Percentiles rank a stretch among this genome's conserved stretches.
Evolutionary conservation across 352 stramenopile species (phyloP).

Genomic region (Pythium folliculosum): DNA sequence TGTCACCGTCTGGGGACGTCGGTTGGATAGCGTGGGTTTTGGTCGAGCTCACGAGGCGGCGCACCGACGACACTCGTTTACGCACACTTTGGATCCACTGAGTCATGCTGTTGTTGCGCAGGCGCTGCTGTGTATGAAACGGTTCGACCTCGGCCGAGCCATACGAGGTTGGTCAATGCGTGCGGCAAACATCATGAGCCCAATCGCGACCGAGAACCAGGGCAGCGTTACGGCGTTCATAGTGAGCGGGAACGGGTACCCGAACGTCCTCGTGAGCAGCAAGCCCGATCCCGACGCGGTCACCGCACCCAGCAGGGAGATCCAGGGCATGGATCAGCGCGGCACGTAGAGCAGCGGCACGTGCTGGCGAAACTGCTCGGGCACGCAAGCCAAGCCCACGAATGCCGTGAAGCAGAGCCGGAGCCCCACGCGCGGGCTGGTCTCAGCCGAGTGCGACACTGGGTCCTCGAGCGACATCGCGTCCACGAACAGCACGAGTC

Average conservation of each 20-base stretch:
- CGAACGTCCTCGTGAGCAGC: conserved; percentile 18
- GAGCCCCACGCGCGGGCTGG: conserved; percentile 29
- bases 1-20: neutral
- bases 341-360: conserved; percentile 23
- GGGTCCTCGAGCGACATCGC: conserved; percentile 24
- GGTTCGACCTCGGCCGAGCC: neutral
- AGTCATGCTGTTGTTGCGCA: neutral
- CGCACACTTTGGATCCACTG: neutral
- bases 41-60: neutral
- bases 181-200: conserved; percentile 3
- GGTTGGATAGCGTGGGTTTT: neutral
- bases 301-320: conserved; percentile 18
- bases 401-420: conserved; percentile 27
- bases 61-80: neutral
- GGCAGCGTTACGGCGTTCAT: conserved; percentile 15
- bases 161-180: neutral
- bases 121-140: neutral
- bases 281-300: conserved; percentile 15
- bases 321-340: neutral
- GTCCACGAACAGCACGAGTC: conserved; percentile 9
- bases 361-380: conserved; percentile 29
- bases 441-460: neutral
- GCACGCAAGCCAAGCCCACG: conserved; percentile 18
- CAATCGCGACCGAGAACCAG: neutral
- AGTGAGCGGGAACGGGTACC: conserved; percentile 36